These are phyloP conservation scores for Schizonepeta tenuifolia DNA, from an alignment of 257 asterid species.

Conservation along the genomic window DNA sequence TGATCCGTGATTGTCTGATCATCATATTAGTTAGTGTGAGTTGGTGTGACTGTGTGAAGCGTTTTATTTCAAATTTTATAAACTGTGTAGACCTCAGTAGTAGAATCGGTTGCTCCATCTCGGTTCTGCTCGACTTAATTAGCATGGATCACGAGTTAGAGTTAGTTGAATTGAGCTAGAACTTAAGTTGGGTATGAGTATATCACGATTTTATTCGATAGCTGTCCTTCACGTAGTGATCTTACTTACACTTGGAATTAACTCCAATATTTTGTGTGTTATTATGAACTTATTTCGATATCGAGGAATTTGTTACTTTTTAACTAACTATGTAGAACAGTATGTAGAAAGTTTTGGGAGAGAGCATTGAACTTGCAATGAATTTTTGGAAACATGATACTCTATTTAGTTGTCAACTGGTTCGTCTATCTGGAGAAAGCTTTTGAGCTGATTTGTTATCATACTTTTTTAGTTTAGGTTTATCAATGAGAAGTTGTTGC, in stretches of 20 bases:
- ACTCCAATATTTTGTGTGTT: not conserved
- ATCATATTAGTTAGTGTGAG: not conserved
- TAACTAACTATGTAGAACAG: not conserved
- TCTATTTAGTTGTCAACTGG: not conserved
- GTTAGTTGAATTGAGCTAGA: constrained; percentile 17
- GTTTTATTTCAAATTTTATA: not conserved
- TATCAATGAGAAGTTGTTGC: not conserved
- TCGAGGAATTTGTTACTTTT: not conserved
- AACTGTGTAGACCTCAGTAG: not conserved
- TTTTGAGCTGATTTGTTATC: constrained; percentile 10
- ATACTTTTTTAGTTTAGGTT: not conserved
- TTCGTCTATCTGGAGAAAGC: constrained; percentile 2
- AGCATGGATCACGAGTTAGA: constrained; percentile 15
- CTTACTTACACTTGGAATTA: constrained; percentile 4
- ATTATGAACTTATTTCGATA: constrained; percentile 4
- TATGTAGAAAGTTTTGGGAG: not conserved
- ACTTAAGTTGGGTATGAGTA: constrained; percentile 7
- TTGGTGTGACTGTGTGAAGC: not conserved
- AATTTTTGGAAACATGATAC: not conserved
- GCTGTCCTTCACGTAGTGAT: constrained; percentile 7
- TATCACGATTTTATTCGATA: not conserved
- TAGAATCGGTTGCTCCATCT: constrained; percentile 26
- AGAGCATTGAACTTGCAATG: not conserved
- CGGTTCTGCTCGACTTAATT: not conserved
- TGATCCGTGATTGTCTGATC: constrained; percentile 1